These are phyloP conservation scores for Tetracladium marchalianum DNA, from an alignment of 495 filamentous ascomycete species.

Conservation along the genomic window DNA sequence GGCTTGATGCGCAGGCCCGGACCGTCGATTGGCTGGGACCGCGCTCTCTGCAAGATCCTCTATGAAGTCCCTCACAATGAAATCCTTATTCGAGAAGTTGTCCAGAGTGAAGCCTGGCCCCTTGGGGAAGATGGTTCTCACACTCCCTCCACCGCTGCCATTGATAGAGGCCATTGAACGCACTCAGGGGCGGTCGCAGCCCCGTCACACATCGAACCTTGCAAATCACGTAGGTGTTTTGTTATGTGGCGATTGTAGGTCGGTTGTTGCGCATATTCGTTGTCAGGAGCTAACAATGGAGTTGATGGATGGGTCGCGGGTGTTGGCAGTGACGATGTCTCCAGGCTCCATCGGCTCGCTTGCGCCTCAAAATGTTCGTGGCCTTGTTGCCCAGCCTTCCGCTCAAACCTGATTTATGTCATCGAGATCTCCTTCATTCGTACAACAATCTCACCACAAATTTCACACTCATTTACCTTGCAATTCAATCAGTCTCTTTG, in stretches of 20 bases:
- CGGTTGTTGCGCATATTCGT: no score
- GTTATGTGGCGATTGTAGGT: no score
- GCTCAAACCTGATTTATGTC: no score
- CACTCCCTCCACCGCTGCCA: constrained; percentile 29
- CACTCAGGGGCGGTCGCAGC: not conserved
- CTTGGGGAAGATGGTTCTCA: constrained; percentile 61
- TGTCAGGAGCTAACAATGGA: no score
- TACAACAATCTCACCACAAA: no score
- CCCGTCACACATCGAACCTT: constrained; percentile 13
- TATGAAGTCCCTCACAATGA: constrained; percentile 96
- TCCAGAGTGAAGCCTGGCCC: constrained; percentile 77
- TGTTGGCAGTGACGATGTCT: no score
- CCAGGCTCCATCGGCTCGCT: no score
- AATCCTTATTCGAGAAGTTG: constrained; percentile 84
- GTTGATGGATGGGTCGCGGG: no score
- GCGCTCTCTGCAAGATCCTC: constrained; percentile 84
- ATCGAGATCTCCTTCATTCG: not conserved
- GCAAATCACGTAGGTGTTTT: not conserved
- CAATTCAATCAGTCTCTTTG: not conserved
- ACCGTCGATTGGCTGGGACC: constrained; percentile 64
- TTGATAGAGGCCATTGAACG: constrained; percentile 29
- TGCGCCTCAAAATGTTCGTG: no score
- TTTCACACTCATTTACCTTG: no score
- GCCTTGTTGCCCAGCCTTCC: no score
- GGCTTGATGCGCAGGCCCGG: constrained; percentile 53